phyloP scores from a whole-genome alignment of 2,329 filamentous ascomycete genomes.

The Arthrobotrys pseudoclavata region DNA sequence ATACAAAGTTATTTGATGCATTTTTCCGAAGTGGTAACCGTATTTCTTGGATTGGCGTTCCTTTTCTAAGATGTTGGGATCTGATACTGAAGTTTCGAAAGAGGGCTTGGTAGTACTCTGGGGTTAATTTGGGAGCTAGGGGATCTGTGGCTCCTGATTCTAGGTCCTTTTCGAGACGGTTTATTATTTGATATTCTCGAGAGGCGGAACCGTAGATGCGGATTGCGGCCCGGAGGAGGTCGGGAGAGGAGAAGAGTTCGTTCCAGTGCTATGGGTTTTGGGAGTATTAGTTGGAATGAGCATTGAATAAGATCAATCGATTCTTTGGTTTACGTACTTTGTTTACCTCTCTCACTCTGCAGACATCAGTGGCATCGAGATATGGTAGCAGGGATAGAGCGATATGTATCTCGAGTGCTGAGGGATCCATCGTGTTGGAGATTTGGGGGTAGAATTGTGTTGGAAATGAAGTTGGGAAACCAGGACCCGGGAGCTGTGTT shows the following conservation, averaged over 20 bases:
- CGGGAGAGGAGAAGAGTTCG: slow-evolving; percentile 53
- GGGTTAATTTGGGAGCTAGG: slow-evolving; percentile 25
- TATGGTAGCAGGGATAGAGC: slow-evolving; percentile 50
- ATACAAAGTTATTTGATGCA: slow-evolving; percentile 42
- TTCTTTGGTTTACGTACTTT: slow-evolving; percentile 26
- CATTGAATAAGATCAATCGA: background rate
- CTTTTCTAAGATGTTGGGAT: slow-evolving; percentile 46
- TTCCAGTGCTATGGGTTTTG: slow-evolving; percentile 43
- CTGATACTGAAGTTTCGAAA: slow-evolving; percentile 54
- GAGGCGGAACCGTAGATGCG: slow-evolving; percentile 56
- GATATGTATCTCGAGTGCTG: slow-evolving; percentile 49
- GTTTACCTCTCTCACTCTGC: slow-evolving; percentile 42
- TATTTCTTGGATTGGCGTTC: slow-evolving; percentile 50
- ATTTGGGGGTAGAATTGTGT: slow-evolving; percentile 28
- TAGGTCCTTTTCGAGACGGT: slow-evolving; percentile 35
- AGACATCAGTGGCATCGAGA: slow-evolving; percentile 47
- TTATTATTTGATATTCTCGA: slow-evolving; percentile 53
- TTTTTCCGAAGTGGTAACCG: slow-evolving; percentile 30
- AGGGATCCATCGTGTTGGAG: slow-evolving; percentile 49
- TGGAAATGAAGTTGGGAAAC: slow-evolving; percentile 4
- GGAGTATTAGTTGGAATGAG: slow-evolving; percentile 7
- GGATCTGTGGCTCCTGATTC: slow-evolving; percentile 5
- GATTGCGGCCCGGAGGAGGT: slow-evolving; percentile 53
- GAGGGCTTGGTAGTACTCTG: slow-evolving; percentile 43
- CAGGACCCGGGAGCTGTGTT: background rate